Evolutionary conservation across 1,139 yeast genomes (phyloP).

Genomic region (Geotrichum klebahnii): DNA sequence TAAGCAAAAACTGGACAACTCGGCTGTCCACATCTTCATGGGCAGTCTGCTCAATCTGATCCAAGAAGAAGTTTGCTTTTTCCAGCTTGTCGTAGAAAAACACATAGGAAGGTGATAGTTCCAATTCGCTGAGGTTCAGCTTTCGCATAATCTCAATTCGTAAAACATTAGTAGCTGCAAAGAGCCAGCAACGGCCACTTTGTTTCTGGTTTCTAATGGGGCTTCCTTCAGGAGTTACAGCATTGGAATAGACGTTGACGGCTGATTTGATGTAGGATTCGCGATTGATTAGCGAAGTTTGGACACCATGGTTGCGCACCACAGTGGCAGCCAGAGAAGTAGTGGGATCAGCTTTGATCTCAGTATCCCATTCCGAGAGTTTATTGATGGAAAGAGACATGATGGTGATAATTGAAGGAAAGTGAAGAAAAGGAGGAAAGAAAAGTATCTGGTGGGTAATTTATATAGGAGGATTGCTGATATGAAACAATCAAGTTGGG

Average conservation of each 20-base stretch:
- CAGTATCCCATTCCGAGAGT: constrained; percentile 32
- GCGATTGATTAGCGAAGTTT: constrained; percentile 44
- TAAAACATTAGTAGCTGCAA: constrained; percentile 72
- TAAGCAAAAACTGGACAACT: constrained; percentile 56
- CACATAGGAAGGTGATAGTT: constrained; percentile 66
- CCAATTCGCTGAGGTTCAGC: constrained; percentile 63
- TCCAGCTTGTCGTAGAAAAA: constrained; percentile 74
- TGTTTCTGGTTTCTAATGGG: constrained; percentile 70
- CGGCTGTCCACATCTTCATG: constrained; percentile 63
- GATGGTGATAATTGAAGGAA: neutral
- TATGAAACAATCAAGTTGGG: no score
- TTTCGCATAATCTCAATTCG: constrained; percentile 59
- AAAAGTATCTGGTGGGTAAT: no score
- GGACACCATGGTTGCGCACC: constrained; percentile 34
- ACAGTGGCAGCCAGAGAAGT: constrained; percentile 36
- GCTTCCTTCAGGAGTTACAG: constrained; percentile 59
- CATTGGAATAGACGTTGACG: constrained; percentile 52
- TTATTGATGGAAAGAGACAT: constrained; percentile 11
- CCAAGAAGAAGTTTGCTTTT: constrained; percentile 70
- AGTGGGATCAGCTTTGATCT: constrained; percentile 31
- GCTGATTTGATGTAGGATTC: constrained; percentile 42
- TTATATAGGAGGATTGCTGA: no score
- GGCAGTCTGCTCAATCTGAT: constrained; percentile 63
- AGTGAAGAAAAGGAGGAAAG: neutral
- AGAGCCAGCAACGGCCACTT: constrained; percentile 84